A percentile compares a stretch with the other conserved stretches of the same genome.
Evolutionary conservation across 495 filamentous ascomycete genomes (phyloP).

Genomic region (Hypoxylon lienhwacheense): DNA sequence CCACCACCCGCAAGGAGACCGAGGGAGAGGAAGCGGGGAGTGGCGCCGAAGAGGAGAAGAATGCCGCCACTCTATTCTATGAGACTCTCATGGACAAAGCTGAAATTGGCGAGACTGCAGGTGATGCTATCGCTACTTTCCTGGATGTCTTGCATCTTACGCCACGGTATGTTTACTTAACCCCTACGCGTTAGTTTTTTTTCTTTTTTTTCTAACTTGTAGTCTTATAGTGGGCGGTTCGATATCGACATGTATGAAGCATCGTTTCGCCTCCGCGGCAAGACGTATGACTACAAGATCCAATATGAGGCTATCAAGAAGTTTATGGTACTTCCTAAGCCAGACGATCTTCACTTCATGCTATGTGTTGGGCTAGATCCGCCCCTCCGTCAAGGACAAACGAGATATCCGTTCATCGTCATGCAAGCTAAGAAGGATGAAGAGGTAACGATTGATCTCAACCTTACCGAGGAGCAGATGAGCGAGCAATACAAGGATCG

Average conservation of each 20-base stretch:
- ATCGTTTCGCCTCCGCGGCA: slow-evolving; percentile 95
- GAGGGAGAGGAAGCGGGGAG: slow-evolving; percentile 70
- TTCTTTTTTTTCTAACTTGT: slow-evolving; percentile 37
- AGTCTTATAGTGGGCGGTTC: slow-evolving; percentile 87
- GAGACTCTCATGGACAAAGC: slow-evolving; percentile 98
- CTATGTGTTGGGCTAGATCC: slow-evolving; percentile 96
- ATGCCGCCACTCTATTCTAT: slow-evolving; percentile 93
- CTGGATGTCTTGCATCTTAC: slow-evolving; percentile 96
- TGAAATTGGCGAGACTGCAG: slow-evolving; percentile 97
- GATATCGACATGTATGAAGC: slow-evolving; percentile 99
- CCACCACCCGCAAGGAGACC: slow-evolving; percentile 80
- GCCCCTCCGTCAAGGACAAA: slow-evolving; percentile 95
- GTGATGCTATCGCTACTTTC: slow-evolving; percentile 96
- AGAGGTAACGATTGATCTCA: slow-evolving; percentile 93
- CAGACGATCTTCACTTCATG: slow-evolving; percentile 92
- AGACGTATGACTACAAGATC: slow-evolving; percentile 99
- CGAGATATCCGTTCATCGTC: slow-evolving; percentile 95
- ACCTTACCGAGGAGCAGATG: slow-evolving; percentile 88
- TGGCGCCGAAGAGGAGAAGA: slow-evolving; percentile 80
- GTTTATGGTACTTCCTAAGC: slow-evolving; percentile 96
- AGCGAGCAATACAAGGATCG: slow-evolving; percentile 88
- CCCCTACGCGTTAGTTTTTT: neutral
- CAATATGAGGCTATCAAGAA: slow-evolving; percentile 97
- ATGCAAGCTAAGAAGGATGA: slow-evolving; percentile 99
- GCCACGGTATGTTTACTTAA: slow-evolving; percentile 66